phyloP scores from a whole-genome alignment of 139 green algal genomes.

The Edaphochlamys debaryana region DNA sequence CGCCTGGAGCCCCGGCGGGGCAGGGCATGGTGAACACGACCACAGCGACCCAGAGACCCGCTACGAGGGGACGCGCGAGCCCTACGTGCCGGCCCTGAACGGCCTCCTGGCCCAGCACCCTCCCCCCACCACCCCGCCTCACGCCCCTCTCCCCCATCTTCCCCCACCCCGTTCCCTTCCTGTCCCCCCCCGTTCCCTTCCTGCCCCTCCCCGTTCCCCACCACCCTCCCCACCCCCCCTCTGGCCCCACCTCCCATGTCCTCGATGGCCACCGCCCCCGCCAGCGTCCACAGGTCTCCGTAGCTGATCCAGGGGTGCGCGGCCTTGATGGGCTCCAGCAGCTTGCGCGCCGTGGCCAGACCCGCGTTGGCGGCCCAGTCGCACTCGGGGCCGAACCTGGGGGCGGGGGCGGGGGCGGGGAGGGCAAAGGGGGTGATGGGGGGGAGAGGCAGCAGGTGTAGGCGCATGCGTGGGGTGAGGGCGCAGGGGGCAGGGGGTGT shows the following conservation, averaged over 20 bases:
- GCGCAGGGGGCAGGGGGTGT: too few relatives aligned
- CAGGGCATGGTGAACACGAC: too few relatives aligned
- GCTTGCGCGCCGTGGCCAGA: conserved; percentile 71
- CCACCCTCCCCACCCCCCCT: conserved; percentile 22
- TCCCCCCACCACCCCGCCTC: too few relatives aligned
- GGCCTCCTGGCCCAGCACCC: too few relatives aligned
- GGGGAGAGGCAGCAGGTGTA: too few relatives aligned
- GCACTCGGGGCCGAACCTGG: conserved; percentile 79
- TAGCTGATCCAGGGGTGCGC: conserved; percentile 60
- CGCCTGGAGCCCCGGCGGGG: too few relatives aligned
- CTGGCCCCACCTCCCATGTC: conserved; percentile 61
- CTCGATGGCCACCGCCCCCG: conserved; percentile 78
- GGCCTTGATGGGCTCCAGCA: conserved; percentile 91
- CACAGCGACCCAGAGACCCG: too few relatives aligned
- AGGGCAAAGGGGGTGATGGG: background rate
- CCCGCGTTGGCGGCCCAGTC: conserved; percentile 87
- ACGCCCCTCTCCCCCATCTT: background rate
- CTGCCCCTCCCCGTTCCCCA: background rate
- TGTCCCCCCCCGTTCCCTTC: too few relatives aligned
- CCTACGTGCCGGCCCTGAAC: too few relatives aligned
- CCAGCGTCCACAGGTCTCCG: conserved; percentile 90
- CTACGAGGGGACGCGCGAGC: too few relatives aligned
- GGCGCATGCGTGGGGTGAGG: too few relatives aligned
- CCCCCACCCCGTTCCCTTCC: too few relatives aligned
- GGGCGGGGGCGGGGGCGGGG: background rate